These are phyloP conservation scores for Lignosus rhinocerotis DNA, from an alignment of 1,284 basidiomycete species.

Conservation along the genomic window DNA sequence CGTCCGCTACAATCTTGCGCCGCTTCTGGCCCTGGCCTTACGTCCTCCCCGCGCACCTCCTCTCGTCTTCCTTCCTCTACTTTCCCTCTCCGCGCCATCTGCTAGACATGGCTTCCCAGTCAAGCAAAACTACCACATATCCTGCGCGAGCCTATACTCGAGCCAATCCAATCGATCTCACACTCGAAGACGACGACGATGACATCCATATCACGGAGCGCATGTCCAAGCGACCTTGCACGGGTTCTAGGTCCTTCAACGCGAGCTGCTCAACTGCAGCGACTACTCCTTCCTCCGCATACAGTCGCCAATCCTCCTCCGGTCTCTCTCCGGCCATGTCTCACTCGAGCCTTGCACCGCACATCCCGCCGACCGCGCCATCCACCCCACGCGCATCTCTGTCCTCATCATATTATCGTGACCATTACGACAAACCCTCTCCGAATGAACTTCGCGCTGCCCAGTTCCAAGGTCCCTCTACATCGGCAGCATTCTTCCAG, in stretches of 20 bases:
- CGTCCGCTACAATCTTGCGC: constrained; percentile 19
- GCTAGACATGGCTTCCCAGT: constrained; percentile 22
- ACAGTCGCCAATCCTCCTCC: constrained; percentile 28
- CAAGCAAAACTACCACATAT: constrained; percentile 18
- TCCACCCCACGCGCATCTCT: constrained; percentile 6
- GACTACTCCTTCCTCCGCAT: constrained; percentile 13
- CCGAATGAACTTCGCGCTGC: constrained; percentile 23
- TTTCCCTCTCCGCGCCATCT: neutral
- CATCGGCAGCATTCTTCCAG: constrained; percentile 36
- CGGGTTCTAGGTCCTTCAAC: constrained; percentile 28
- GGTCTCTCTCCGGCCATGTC: constrained; percentile 36
- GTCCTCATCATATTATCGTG: constrained; percentile 9
- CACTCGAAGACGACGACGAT: constrained; percentile 34
- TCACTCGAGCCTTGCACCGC: constrained; percentile 26
- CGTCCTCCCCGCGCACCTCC: constrained; percentile 9
- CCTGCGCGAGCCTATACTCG: constrained; percentile 23
- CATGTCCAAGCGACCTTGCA: constrained; percentile 30
- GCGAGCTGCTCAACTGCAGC: constrained; percentile 16
- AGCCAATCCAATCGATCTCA: constrained; percentile 37
- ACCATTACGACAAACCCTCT: constrained; percentile 14
- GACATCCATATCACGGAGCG: constrained; percentile 26
- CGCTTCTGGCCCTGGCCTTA: constrained; percentile 16
- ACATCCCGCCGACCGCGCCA: constrained; percentile 2
- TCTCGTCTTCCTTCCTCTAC: constrained; percentile 7
- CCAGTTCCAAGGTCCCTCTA: constrained; percentile 31